Percentiles rank a stretch among this genome's conserved stretches.
Evolutionary conservation across 805 yeast genomes (phyloP).

Genomic region (Wickerhamomyces strasburgensis): DNA sequence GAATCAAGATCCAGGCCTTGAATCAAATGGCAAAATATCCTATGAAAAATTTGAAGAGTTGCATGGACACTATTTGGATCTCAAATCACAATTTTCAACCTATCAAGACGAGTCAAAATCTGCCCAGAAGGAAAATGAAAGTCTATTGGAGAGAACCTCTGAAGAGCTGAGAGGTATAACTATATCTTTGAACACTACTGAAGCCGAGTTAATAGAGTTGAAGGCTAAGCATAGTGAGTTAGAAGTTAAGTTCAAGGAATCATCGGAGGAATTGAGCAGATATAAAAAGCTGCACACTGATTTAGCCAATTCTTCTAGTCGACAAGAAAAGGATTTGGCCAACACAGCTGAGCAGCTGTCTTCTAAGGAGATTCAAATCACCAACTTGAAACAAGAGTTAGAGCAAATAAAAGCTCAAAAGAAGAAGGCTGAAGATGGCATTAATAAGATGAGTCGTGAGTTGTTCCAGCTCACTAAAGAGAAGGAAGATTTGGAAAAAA

Average conservation of each 20-base stretch:
- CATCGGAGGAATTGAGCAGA: constrained; percentile 13
- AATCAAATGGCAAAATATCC: constrained; percentile 63
- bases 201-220: constrained; percentile 19
- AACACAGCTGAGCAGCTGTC: constrained; percentile 11
- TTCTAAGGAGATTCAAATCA: constrained; percentile 20
- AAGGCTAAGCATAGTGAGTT: constrained; percentile 19
- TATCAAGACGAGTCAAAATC: constrained; percentile 27
- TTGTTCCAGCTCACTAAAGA: constrained; percentile 59
- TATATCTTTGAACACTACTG: constrained; percentile 5
- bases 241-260: constrained; percentile 9
- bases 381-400: constrained; percentile 24
- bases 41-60: constrained; percentile 42
- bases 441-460: constrained; percentile 87
- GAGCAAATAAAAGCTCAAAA: constrained; percentile 33
- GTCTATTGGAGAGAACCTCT: constrained; percentile 16
- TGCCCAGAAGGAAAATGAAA: constrained; percentile 27
- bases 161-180: constrained; percentile 12
- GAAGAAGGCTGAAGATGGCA: constrained; percentile 74
- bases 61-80: constrained; percentile 26
- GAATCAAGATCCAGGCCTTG: constrained; percentile 66
- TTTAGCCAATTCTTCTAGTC: constrained; percentile 28
- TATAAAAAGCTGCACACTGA: constrained; percentile 31
- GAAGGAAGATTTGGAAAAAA: constrained; percentile 45
- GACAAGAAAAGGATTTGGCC: constrained; percentile 30
- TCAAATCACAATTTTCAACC: constrained; percentile 33